Conservation (phyloP, 176 grass and related monocot genomes). For the bread wheat (Triticum aestivum) region DNA sequence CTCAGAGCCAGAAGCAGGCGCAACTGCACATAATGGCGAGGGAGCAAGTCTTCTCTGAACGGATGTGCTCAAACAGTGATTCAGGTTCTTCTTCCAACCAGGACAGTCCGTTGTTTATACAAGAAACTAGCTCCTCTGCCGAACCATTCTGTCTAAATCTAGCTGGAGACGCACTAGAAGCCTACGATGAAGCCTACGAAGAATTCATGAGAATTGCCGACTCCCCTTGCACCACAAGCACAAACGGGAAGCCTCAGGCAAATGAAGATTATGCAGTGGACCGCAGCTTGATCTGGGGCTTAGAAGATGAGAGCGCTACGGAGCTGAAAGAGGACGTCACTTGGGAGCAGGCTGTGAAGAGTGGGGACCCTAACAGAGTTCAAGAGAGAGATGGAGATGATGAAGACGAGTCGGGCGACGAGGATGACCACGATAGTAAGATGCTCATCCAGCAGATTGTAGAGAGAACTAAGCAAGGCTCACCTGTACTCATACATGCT, state of each 20-base stretch:
- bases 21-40: slow-evolving; percentile 47
- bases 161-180: slow-evolving; percentile 75
- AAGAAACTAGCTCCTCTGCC: slow-evolving; percentile 31
- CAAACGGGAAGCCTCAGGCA: slow-evolving; percentile 27
- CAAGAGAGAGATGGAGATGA: slow-evolving; percentile 26
- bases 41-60: slow-evolving; percentile 45
- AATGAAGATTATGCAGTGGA: slow-evolving; percentile 47
- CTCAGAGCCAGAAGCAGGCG: slow-evolving; percentile 57
- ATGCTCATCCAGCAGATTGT: slow-evolving; percentile 80
- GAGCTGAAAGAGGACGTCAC: slow-evolving; percentile 24
- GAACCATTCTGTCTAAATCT: slow-evolving; percentile 76
- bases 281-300: slow-evolving; percentile 46
- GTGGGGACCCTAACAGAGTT: slow-evolving; percentile 7
- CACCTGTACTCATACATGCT: slow-evolving; percentile 69
- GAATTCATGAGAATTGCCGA: slow-evolving; percentile 65
- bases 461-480: slow-evolving; percentile 91
- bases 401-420: slow-evolving; percentile 19
- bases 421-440: slow-evolving; percentile 38
- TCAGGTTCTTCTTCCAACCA: slow-evolving; percentile 65
- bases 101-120: slow-evolving; percentile 52
- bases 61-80: slow-evolving; percentile 69
- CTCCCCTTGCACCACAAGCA: slow-evolving; percentile 44
- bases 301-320: slow-evolving; percentile 39
- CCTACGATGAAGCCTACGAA: slow-evolving; percentile 81
- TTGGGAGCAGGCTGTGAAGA: slow-evolving; percentile 25